These are phyloP conservation scores for Kwoniella shivajii DNA, from an alignment of 1,284 basidiomycete species.

Conservation along the genomic window DNA sequence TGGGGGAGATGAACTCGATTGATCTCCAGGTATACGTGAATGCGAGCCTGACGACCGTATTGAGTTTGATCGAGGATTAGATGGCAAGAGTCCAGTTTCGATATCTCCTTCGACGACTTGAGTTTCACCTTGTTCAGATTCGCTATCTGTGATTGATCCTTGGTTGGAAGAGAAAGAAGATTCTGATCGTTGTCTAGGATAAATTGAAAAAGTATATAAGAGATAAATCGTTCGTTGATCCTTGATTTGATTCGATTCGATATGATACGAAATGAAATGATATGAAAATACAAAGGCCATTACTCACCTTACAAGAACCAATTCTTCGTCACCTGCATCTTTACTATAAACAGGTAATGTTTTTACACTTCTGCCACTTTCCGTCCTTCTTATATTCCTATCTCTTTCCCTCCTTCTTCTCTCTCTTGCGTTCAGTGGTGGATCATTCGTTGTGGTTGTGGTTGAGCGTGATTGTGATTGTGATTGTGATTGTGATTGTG, in stretches of 20 bases:
- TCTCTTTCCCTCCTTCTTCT: conserved; percentile 14
- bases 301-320: conserved; percentile 42
- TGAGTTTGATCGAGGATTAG: conserved; percentile 1
- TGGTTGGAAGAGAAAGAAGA: conserved; percentile 5
- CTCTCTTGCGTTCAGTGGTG: not conserved
- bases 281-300: no score
- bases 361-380: conserved; percentile 41
- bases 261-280: no score
- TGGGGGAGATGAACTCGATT: no score
- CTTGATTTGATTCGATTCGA: no score
- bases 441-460: no score
- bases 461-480: not conserved
- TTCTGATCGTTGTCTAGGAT: conserved; percentile 8
- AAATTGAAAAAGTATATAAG: no score
- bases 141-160: conserved; percentile 11
- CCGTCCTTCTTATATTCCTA: conserved; percentile 30
- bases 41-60: not conserved
- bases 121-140: not conserved
- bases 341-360: conserved; percentile 45
- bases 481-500: not conserved
- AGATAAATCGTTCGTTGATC: no score
- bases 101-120: conserved; percentile 8
- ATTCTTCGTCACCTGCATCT: conserved; percentile 46
- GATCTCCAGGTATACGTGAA: not conserved
- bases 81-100: conserved; percentile 2